A percentile compares a stretch with the other conserved stretches of the same genome.
Conservation (phyloP, 257 asterid genomes). For the Eucommia ulmoides region DNA sequence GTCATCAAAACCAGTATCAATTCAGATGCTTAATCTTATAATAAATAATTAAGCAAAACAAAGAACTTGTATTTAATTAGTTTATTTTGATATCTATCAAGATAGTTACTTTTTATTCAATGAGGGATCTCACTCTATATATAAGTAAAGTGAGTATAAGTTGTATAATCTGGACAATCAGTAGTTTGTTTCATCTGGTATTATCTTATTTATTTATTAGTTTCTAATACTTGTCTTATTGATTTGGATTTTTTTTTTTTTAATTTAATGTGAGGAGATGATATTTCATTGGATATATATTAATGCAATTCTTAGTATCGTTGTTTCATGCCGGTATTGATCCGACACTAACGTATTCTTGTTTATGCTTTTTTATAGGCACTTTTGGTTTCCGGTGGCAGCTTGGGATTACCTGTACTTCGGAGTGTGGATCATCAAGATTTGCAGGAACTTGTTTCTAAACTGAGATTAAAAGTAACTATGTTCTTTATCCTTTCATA, state of each 20-base stretch:
- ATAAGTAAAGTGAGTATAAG: no score
- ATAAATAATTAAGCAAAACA: no score
- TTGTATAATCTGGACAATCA: no score
- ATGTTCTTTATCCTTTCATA: not conserved
- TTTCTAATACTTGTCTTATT: not conserved
- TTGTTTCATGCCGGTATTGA: not conserved
- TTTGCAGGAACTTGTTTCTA: slow-evolving; percentile 94
- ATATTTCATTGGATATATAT: not conserved
- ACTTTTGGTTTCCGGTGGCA: slow-evolving; percentile 96
- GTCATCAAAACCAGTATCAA: no score
- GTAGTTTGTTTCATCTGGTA: no score
- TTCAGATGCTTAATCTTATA: no score
- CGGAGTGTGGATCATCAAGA: slow-evolving; percentile 98
- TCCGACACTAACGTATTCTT: not conserved
- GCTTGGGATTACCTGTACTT: slow-evolving; percentile 85
- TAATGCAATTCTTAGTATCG: not conserved
- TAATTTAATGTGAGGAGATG: not conserved
- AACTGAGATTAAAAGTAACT: slow-evolving; percentile 77
- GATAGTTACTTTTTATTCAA: no score
- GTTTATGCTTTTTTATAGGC: slow-evolving; percentile 41
- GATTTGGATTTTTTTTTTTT: not conserved
- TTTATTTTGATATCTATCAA: no score
- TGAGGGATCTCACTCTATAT: no score
- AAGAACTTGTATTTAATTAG: no score
- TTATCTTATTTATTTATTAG: no score